A percentile compares a stretch with the other conserved stretches of the same genome.
Evolutionary conservation across 2,329 filamentous ascomycete species (phyloP).

Genomic region (Xylariaceae sp.): DNA sequence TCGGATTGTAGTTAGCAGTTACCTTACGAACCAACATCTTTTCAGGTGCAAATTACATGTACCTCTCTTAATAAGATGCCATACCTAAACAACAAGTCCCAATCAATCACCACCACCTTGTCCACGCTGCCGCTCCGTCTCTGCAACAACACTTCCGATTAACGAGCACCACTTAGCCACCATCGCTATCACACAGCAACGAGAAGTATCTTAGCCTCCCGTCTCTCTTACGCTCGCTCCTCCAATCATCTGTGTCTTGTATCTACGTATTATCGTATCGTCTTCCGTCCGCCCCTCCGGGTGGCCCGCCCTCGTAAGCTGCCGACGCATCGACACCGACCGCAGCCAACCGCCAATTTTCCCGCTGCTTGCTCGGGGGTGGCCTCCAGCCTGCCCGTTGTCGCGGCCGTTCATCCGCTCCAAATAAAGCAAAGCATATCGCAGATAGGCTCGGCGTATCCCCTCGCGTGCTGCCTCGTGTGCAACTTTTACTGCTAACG

Average conservation of each 20-base stretch:
- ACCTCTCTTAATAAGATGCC: not conserved
- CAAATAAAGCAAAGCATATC: constrained; percentile 6
- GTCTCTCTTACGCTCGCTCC: not conserved
- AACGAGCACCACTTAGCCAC: not conserved
- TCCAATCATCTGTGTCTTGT: not conserved
- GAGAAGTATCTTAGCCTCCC: not conserved
- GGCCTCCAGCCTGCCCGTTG: constrained; percentile 10
- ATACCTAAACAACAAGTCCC: constrained; percentile 5
- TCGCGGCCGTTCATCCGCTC: constrained; percentile 7
- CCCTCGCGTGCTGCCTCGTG: not conserved
- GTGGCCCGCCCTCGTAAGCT: constrained; percentile 11
- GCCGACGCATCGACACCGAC: constrained; percentile 11
- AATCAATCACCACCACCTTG: constrained; percentile 7
- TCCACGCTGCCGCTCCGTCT: constrained; percentile 2
- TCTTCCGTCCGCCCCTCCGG: constrained; percentile 9
- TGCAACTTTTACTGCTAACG: not conserved
- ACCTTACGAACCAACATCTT: constrained; percentile 1
- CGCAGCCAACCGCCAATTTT: constrained; percentile 9
- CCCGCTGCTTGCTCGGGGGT: constrained; percentile 13
- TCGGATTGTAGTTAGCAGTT: not conserved
- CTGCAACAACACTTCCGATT: not conserved
- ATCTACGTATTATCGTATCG: not conserved
- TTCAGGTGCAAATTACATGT: constrained; percentile 13
- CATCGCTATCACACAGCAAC: not conserved
- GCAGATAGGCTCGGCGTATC: not conserved